Conservation (phyloP, 2,329 filamentous ascomycete genomes). For the Mariannaea elegans region DNA sequence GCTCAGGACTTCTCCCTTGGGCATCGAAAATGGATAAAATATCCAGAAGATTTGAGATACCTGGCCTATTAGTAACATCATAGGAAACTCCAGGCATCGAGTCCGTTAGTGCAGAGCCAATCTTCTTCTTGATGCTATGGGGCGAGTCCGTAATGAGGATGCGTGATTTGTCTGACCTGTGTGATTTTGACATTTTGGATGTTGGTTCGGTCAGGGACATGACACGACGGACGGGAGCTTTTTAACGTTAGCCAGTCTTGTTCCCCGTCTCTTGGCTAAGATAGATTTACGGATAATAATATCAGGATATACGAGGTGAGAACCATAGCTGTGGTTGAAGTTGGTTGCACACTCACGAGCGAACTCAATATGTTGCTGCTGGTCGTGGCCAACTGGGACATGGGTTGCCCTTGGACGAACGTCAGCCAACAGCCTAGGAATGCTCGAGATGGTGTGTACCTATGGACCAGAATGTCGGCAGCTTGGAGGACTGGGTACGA, state of each 20-base stretch:
- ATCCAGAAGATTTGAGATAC: slow-evolving; percentile 86
- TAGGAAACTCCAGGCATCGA: slow-evolving; percentile 73
- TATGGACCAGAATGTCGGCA: slow-evolving; percentile 89
- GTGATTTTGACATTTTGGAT: slow-evolving; percentile 95
- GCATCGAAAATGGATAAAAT: slow-evolving; percentile 76
- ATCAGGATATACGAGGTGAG: slow-evolving; percentile 71
- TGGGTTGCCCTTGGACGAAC: slow-evolving; percentile 70
- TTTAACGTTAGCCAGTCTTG: not conserved
- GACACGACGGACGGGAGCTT: slow-evolving; percentile 81
- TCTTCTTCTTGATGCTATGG: slow-evolving; percentile 71
- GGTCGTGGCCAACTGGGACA: slow-evolving; percentile 96
- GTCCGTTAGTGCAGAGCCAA: slow-evolving; percentile 82
- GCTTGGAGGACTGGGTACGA: slow-evolving; percentile 97
- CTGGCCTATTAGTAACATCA: slow-evolving; percentile 74
- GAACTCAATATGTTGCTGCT: slow-evolving; percentile 93
- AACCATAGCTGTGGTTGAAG: slow-evolving; percentile 81
- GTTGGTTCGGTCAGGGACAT: slow-evolving; percentile 86
- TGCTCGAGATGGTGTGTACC: slow-evolving; percentile 52
- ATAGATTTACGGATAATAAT: slow-evolving; percentile 71
- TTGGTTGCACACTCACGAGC: slow-evolving; percentile 84
- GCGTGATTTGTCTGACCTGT: slow-evolving; percentile 73
- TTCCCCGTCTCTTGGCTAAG: no score
- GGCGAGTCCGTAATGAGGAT: slow-evolving; percentile 82
- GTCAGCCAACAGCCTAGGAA: slow-evolving; percentile 41
- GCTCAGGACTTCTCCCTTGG: slow-evolving; percentile 47